Conservation (phyloP, 2,329 filamentous ascomycete genomes). For the Pleomassaria siparia region DNA sequence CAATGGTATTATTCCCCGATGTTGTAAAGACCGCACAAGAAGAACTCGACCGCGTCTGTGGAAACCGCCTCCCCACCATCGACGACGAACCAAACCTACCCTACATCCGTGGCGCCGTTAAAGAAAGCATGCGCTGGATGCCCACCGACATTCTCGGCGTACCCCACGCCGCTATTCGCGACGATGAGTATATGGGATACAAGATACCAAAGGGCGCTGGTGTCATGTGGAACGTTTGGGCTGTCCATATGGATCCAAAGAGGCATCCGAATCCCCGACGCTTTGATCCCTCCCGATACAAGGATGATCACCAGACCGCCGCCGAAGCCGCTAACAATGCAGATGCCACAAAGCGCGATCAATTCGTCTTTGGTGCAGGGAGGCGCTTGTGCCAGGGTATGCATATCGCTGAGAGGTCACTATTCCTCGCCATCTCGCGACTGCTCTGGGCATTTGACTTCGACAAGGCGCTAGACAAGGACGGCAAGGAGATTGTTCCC, state of each 20-base stretch:
- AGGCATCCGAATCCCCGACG: conserved; percentile 38
- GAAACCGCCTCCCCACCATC: conserved; percentile 29
- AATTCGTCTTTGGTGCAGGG: conserved; percentile 43
- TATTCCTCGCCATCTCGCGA: conserved; percentile 35
- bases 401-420: conserved; percentile 37
- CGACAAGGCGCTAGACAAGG: not conserved
- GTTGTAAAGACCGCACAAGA: conserved; percentile 22
- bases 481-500: conserved; percentile 1
- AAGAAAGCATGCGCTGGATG: conserved; percentile 36
- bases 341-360: conserved; percentile 30
- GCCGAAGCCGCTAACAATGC: conserved; percentile 38
- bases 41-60: conserved; percentile 33
- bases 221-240: conserved; percentile 40
- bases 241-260: conserved; percentile 42
- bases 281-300: conserved; percentile 45
- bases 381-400: conserved; percentile 42
- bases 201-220: conserved; percentile 42
- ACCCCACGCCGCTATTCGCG: conserved; percentile 26
- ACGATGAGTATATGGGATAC: conserved; percentile 37
- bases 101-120: conserved; percentile 29
- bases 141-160: conserved; percentile 25
- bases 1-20: conserved; percentile 27
- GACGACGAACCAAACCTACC: conserved; percentile 28
- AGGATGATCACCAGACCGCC: conserved; percentile 18
- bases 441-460: conserved; percentile 39